Base-by-base conservation (phyloP, 352 stramenopile species). In the Globisporangium lucens region DNA sequence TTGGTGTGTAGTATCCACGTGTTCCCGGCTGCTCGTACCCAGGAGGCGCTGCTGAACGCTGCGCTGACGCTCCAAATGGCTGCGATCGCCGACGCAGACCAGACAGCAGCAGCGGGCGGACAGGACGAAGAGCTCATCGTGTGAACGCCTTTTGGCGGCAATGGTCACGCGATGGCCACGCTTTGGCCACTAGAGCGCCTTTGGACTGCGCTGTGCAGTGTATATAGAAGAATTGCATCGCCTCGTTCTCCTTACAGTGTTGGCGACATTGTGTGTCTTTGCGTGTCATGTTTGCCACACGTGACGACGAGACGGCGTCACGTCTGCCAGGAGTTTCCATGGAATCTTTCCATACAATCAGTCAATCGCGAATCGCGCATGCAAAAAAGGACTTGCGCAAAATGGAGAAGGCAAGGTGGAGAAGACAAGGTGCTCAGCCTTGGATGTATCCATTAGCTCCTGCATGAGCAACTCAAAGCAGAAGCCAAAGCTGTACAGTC, bases 1-100 rank as follows among this genome's bases (percentile, higher is more conserved):
- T 47, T 47, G 38, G 38, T 47, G 38, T 47, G 13, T 55, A 73
- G 67, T 43, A 64, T 73, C 27, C 67, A 70, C 57, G 56, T 65
- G 43, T 73, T 73, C 49, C 67, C 67, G 24, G 12, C 27, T 17
- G 46, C 43, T 20, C 56, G 43, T 15, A 47, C 41, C 9, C 62
- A 46, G 0, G 49, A 49, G 3, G 67, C 63, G 17, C 63, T 73
- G 8, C n/a, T 62, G 35, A 57, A 70, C 49, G 57, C 12, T 20
- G 24, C 36, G 15, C 61, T 71, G 29, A 17, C 24, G n/a, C 35
- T 41, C 4, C 60, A 60, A 8, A 71, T 71, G 66, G 27, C 24
- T n/a, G 41, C 51, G 17, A 71, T 67, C 36, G 53, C 43, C 4
- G 20, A 4, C 3, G 22, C 49, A n/a, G 36, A 24, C 20, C 29